phyloP scores from a whole-genome alignment of 78 protist species.

The Speleostelium caveatum region DNA sequence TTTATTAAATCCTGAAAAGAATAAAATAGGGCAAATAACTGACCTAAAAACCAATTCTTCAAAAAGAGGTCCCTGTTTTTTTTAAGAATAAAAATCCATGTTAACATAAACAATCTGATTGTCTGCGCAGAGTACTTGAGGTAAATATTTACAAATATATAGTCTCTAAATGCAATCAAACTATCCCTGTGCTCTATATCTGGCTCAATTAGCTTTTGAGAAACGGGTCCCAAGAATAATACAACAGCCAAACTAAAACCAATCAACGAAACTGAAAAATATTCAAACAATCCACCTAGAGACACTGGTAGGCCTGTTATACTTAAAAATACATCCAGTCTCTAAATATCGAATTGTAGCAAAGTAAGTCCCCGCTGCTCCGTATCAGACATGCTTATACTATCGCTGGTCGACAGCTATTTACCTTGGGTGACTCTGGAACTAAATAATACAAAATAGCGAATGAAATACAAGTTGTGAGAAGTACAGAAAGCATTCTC shows the following conservation, averaged over 20 bases:
- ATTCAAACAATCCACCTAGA: not conserved
- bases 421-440: slow-evolving; percentile 41
- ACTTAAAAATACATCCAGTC: slow-evolving; percentile 21
- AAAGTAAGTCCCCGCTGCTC: too few species aligned
- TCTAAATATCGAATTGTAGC: too few species aligned
- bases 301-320: slow-evolving; percentile 20
- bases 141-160: slow-evolving; percentile 34
- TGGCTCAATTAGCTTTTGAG: not conserved
- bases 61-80: slow-evolving; percentile 39
- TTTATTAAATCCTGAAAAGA: slow-evolving; percentile 31
- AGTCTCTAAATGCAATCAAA: too few species aligned
- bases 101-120: not conserved
- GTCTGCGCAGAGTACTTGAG: too few species aligned
- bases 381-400: too few species aligned
- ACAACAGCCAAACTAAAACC: too few species aligned
- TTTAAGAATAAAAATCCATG: not conserved
- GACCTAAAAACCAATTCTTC: slow-evolving; percentile 63
- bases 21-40: slow-evolving; percentile 54
- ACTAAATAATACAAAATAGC: slow-evolving; percentile 22
- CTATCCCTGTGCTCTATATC: too few species aligned
- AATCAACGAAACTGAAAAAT: slow-evolving; percentile 1
- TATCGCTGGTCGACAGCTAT: too few species aligned
- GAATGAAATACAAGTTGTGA: slow-evolving; percentile 10
- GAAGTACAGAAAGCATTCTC: slow-evolving; percentile 12
- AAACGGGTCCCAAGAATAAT: slow-evolving; percentile 64